Conservation (phyloP, 1,284 basidiomycete genomes). For the Pyrrhoderma noxium region DNA sequence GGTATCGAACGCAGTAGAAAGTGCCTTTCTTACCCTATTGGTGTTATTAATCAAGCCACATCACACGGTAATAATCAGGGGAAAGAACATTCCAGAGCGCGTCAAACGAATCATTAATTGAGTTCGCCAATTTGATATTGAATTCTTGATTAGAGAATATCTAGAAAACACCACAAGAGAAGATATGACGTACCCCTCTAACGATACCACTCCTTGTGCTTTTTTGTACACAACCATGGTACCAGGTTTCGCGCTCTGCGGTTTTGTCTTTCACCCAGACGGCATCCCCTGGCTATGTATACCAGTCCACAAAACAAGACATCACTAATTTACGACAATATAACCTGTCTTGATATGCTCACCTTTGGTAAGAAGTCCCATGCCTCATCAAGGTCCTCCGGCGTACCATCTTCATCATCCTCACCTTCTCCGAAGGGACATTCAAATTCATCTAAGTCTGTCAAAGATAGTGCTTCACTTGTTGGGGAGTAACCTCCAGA, state of each 20-base stretch:
- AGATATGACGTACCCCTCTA: slow-evolving; percentile 8
- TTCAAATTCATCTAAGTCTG: not conserved
- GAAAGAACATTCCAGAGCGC: no score
- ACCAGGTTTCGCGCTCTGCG: slow-evolving; percentile 15
- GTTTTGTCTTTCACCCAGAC: slow-evolving; percentile 18
- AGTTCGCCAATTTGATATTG: no score
- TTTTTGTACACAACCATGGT: slow-evolving; percentile 13
- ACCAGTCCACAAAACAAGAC: not conserved
- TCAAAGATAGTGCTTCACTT: slow-evolving; percentile 11
- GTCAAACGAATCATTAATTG: no score
- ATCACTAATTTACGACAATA: not conserved
- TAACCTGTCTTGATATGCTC: no score
- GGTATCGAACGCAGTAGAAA: slow-evolving; percentile 17
- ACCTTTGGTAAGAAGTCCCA: slow-evolving; percentile 15
- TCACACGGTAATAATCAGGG: not conserved
- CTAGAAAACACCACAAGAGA: not conserved
- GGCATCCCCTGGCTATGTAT: slow-evolving; percentile 12
- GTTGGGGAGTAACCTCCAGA: slow-evolving; percentile 7
- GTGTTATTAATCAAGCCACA: not conserved
- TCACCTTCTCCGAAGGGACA: slow-evolving; percentile 1
- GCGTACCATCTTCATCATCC: not conserved
- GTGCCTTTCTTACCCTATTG: slow-evolving; percentile 13
- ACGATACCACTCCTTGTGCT: slow-evolving; percentile 10
- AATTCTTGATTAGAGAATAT: no score
- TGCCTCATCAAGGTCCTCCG: slow-evolving; percentile 15